Evolutionary conservation across 352 stramenopile species (phyloP).

Genomic region (Pythium utonaiense): DNA sequence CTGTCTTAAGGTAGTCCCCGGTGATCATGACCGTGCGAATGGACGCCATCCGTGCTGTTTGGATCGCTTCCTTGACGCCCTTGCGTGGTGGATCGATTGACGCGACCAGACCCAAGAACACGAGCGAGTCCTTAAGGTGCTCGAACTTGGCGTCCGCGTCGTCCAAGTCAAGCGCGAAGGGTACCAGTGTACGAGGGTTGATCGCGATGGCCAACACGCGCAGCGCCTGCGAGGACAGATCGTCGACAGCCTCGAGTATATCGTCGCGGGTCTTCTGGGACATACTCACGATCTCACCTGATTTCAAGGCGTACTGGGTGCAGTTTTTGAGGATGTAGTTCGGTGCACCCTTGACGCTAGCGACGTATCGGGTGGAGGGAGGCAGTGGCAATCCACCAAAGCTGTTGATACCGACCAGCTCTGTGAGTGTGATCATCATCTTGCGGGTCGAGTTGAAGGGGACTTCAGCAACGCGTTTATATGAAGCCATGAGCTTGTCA

Average conservation of each 20-base stretch:
- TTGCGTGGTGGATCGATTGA: slow-evolving; percentile 59
- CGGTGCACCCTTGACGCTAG: slow-evolving; percentile 25
- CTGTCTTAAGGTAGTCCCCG: slow-evolving; percentile 90
- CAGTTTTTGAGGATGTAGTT: slow-evolving; percentile 30
- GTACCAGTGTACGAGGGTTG: slow-evolving; percentile 27
- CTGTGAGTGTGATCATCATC: slow-evolving; percentile 67
- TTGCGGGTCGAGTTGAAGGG: slow-evolving; percentile 93
- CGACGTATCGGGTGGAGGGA: slow-evolving; percentile 3
- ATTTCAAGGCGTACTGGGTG: slow-evolving; percentile 9
- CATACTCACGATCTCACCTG: slow-evolving; percentile 20
- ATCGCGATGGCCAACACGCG: slow-evolving; percentile 69
- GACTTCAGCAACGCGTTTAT: slow-evolving; percentile 71
- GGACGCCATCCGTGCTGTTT: slow-evolving; percentile 26
- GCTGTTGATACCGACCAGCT: slow-evolving; percentile 3
- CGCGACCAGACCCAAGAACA: slow-evolving; percentile 88
- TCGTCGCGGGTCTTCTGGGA: slow-evolving; percentile 13
- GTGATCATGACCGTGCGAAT: slow-evolving; percentile 85
- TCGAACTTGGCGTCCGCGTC: slow-evolving; percentile 28
- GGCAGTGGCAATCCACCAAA: slow-evolving; percentile 16
- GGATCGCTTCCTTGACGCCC: slow-evolving; percentile 39
- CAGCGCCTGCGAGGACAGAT: slow-evolving; percentile 37
- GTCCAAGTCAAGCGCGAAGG: slow-evolving; percentile 30
- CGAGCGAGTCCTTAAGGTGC: slow-evolving; percentile 39
- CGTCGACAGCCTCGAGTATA: slow-evolving; percentile 32
- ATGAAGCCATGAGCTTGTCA: slow-evolving; percentile 24